Conservation (phyloP, 1,284 basidiomycete genomes). For the Cryptococcus sp. region DNA sequence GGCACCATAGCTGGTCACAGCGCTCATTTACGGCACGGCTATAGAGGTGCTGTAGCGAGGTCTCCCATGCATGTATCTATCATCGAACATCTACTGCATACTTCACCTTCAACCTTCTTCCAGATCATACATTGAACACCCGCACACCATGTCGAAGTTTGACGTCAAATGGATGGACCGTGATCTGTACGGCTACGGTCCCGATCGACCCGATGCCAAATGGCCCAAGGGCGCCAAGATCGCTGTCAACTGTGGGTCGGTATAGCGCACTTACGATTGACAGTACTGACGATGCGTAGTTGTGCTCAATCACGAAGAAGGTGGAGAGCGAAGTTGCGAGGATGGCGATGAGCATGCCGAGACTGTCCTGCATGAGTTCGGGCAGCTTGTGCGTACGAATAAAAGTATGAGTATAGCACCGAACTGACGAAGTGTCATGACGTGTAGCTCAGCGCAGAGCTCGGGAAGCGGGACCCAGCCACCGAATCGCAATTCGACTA, state of each 20-base stretch:
- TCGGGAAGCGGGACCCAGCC: conserved; percentile 34
- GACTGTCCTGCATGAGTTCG: conserved; percentile 40
- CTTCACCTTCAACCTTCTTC: neutral
- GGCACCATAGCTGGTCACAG: no score
- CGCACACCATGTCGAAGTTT: conserved; percentile 14
- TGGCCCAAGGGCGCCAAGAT: conserved; percentile 43
- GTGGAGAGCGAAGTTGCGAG: conserved; percentile 39
- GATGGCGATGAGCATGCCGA: conserved; percentile 41
- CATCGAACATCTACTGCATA: no score
- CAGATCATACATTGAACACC: neutral
- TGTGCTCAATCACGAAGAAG: conserved; percentile 33
- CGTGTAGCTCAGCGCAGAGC: conserved; percentile 18
- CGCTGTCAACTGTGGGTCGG: conserved; percentile 36
- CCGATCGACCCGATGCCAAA: conserved; percentile 35
- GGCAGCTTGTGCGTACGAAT: conserved; percentile 21
- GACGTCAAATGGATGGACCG: conserved; percentile 27
- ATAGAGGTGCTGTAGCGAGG: neutral
- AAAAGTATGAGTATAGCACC: no score
- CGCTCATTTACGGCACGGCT: neutral
- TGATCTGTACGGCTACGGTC: conserved; percentile 35
- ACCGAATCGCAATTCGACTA: conserved; percentile 36
- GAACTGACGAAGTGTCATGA: no score
- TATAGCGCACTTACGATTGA: neutral
- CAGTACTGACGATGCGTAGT: conserved; percentile 5
- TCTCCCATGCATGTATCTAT: neutral